Percentiles rank a stretch among this genome's conserved stretches.
Evolutionary conservation across 305 asterid genomes (phyloP).

Genomic region (Fraxinus albicans): DNA sequence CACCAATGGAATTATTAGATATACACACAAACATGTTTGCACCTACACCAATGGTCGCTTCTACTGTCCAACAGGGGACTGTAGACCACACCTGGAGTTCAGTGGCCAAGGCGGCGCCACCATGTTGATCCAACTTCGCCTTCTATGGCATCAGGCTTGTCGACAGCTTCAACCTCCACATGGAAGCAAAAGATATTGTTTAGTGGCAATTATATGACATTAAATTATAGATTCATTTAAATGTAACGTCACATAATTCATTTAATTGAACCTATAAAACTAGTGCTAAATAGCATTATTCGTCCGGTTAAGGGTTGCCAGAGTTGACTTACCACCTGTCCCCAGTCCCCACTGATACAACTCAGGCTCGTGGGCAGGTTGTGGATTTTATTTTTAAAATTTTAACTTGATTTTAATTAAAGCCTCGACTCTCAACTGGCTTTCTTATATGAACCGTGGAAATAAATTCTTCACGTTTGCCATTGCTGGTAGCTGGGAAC

Average conservation of each 20-base stretch:
- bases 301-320: background rate
- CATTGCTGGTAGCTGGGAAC: no score
- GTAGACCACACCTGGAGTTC: background rate
- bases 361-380: no score
- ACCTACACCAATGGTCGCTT: background rate
- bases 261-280: no score
- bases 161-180: background rate
- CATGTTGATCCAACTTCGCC: background rate
- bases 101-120: background rate
- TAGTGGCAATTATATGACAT: no score
- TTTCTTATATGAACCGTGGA: background rate
- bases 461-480: background rate
- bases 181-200: background rate
- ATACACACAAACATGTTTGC: background rate
- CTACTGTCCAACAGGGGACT: background rate
- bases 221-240: no score
- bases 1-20: background rate
- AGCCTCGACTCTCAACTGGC: no score
- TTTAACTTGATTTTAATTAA: background rate
- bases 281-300: no score
- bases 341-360: background rate
- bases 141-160: background rate
- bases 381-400: no score
- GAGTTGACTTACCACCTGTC: background rate
- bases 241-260: no score